A percentile compares a stretch with the other conserved stretches of the same genome.
Evolutionary conservation across 228 moss, liverwort and hornwort species (phyloP).

Genomic region (Sphagnum fallax): DNA sequence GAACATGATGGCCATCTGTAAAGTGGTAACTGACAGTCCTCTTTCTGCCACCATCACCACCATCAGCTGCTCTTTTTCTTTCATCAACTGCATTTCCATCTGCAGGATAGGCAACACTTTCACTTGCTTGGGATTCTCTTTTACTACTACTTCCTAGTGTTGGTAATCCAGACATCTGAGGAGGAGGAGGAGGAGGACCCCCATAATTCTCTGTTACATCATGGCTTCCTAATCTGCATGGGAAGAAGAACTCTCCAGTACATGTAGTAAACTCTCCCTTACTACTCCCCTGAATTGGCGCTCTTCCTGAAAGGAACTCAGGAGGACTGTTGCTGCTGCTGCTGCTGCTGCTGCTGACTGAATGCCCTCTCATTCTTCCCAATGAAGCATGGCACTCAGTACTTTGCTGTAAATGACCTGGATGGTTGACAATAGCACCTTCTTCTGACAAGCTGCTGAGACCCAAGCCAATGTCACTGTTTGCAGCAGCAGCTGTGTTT

Average conservation of each 20-base stretch:
- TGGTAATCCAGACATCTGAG: constrained; percentile 26
- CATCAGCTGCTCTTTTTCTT: constrained; percentile 11
- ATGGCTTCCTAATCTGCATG: constrained; percentile 18
- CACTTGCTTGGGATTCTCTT: constrained; percentile 27
- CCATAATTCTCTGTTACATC: constrained; percentile 24
- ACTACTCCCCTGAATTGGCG: constrained; percentile 21
- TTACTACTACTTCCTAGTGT: constrained; percentile 11
- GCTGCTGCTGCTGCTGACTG: constrained; percentile 9
- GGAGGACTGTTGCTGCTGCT: constrained; percentile 19
- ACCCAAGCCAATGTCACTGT: constrained; percentile 38
- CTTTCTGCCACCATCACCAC: no score
- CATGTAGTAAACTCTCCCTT: constrained; percentile 15
- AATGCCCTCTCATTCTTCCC: constrained; percentile 24
- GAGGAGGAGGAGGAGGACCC: constrained; percentile 34
- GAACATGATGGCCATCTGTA: no score
- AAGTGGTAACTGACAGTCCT: no score
- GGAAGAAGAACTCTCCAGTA: constrained; percentile 1
- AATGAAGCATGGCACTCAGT: constrained; percentile 36
- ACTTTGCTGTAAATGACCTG: constrained; percentile 42
- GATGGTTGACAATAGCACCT: constrained; percentile 37
- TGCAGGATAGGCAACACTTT: constrained; percentile 12
- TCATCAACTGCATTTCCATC: constrained; percentile 35
- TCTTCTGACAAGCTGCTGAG: constrained; percentile 69
- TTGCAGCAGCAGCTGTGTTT: constrained; percentile 46
- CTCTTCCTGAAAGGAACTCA: constrained; percentile 41